Percentiles rank a stretch among this genome's conserved stretches.
phyloP scores from a whole-genome alignment of 1,284 basidiomycete genomes.

The Fistulina hepatica region DNA sequence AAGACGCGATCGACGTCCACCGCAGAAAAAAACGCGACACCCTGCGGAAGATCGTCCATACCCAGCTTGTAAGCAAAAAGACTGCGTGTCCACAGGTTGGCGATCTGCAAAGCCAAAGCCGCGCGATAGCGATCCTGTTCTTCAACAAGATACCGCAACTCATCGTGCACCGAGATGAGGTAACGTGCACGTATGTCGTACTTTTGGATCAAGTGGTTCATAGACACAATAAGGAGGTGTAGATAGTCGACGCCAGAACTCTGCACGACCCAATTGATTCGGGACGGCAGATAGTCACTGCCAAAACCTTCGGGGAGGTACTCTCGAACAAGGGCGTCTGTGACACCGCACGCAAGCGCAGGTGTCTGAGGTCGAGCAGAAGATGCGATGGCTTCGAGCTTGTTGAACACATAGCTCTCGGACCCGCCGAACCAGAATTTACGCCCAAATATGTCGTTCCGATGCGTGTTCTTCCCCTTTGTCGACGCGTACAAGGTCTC shows the following conservation, averaged over 20 bases:
- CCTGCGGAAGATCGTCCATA: conserved; percentile 92
- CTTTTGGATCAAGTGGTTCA: conserved; percentile 78
- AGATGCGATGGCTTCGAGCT: conserved; percentile 90
- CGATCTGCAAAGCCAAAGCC: conserved; percentile 90
- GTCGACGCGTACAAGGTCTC: conserved; percentile 87
- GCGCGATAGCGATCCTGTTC: conserved; percentile 85
- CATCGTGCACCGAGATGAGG: conserved; percentile 96
- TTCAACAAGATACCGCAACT: conserved; percentile 86
- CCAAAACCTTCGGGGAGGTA: conserved; percentile 74
- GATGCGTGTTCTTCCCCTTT: conserved; percentile 81
- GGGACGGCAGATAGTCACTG: conserved; percentile 86
- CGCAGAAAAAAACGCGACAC: conserved; percentile 93
- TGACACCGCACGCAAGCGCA: conserved; percentile 90
- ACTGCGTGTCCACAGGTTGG: conserved; percentile 92
- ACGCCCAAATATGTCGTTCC: conserved; percentile 55
- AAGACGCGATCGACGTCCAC: conserved; percentile 91
- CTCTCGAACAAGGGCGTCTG: conserved; percentile 82
- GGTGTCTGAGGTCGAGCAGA: conserved; percentile 86
- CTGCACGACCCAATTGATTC: conserved; percentile 99
- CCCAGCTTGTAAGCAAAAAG: conserved; percentile 90
- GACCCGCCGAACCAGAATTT: conserved; percentile 97
- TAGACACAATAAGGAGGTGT: conserved; percentile 90
- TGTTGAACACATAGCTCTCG: conserved; percentile 99
- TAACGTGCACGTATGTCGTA: conserved; percentile 89
- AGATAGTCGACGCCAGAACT: conserved; percentile 98